phyloP scores from a whole-genome alignment of 1,139 yeast genomes.

The Suhomyces ambrosiae region DNA sequence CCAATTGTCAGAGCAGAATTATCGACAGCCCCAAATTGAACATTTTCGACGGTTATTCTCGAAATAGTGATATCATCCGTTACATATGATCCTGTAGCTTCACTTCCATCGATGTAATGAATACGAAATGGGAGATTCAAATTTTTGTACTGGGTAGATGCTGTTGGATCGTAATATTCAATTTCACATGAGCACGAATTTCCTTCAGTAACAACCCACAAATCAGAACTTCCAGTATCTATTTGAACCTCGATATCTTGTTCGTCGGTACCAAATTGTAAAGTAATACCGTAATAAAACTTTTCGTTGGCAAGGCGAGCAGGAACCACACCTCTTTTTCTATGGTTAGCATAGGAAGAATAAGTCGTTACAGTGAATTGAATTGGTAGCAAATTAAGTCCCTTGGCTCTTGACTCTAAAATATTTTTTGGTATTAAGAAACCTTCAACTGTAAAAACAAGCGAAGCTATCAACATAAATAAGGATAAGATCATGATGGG shows the following conservation, averaged over 20 bases:
- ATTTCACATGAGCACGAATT: conserved; percentile 25
- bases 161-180: conserved; percentile 15
- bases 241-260: conserved; percentile 15
- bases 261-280: conserved; percentile 15
- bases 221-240: conserved; percentile 27
- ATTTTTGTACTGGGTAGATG: conserved; percentile 12
- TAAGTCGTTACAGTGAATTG: conserved; percentile 2
- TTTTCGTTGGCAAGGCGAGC: neutral
- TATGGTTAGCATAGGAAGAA: no score
- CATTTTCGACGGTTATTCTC: conserved; percentile 16
- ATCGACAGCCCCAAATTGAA: conserved; percentile 24
- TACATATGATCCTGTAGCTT: conserved; percentile 21
- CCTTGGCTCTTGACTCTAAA: neutral
- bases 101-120: conserved; percentile 19
- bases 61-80: conserved; percentile 19
- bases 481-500: no score
- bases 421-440: neutral
- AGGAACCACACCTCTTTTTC: conserved; percentile 1
- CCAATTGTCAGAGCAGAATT: conserved; percentile 18
- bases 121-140: conserved; percentile 13
- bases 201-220: conserved; percentile 24
- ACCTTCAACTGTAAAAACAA: neutral
- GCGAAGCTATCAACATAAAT: neutral
- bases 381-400: neutral
- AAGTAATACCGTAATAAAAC: conserved; percentile 8